Evolutionary conservation across 345 rosid species (phyloP).

Genomic region (Melastoma malabathricum): DNA sequence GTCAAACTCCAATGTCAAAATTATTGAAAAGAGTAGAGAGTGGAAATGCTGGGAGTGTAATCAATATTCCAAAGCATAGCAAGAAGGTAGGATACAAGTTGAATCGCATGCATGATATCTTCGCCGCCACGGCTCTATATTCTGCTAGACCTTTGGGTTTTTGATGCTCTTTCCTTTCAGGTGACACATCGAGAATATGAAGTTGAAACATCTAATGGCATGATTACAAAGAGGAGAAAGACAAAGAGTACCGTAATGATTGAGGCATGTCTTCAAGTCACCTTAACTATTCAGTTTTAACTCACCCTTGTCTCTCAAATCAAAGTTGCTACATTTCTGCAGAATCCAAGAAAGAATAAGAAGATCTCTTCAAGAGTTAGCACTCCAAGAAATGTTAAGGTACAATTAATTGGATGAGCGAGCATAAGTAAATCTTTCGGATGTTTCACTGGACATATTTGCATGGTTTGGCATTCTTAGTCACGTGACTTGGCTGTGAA

Average conservation of each 20-base stretch:
- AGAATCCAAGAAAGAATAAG: constrained; percentile 52
- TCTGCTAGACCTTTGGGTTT: not conserved
- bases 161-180: constrained; percentile 16
- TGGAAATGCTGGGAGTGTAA: constrained; percentile 29
- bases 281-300: not conserved
- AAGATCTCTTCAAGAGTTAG: constrained; percentile 40
- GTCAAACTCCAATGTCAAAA: constrained; percentile 53
- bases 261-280: constrained; percentile 36
- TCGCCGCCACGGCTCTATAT: not conserved
- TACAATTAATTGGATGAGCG: constrained; percentile 8
- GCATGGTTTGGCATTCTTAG: too few relatives aligned
- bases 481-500: too few relatives aligned
- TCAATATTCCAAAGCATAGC: constrained; percentile 47
- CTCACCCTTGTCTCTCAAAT: not conserved
- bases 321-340: constrained; percentile 2
- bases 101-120: not conserved
- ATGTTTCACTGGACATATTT: too few relatives aligned
- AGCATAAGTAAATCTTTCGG: too few relatives aligned
- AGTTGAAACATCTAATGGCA: constrained; percentile 49
- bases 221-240: constrained; percentile 57
- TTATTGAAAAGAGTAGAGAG: constrained; percentile 39
- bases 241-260: constrained; percentile 55
- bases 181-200: constrained; percentile 69
- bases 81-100: constrained; percentile 37
- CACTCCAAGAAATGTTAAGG: constrained; percentile 47